phyloP scores from a whole-genome alignment of 192 early-diverging fungal genomes.

The Umbelopsis vinacea region DNA sequence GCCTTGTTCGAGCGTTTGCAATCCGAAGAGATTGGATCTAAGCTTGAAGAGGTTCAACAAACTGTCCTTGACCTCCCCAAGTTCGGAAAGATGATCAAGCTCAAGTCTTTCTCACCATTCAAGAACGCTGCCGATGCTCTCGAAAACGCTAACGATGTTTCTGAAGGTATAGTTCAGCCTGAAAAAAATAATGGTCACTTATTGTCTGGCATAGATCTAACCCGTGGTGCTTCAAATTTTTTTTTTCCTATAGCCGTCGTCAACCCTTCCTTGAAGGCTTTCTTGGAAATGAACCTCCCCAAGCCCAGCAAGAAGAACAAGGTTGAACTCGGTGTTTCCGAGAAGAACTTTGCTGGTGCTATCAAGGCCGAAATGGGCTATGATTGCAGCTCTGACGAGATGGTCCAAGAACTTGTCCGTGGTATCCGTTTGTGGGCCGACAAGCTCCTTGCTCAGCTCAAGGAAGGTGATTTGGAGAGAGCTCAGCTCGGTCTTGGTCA shows the following conservation, averaged over 20 bases:
- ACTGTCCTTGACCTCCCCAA: slow-evolving; percentile 82
- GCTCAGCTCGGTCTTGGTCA: slow-evolving; percentile 98
- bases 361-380: slow-evolving; percentile 79
- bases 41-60: slow-evolving; percentile 87
- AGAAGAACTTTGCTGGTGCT: slow-evolving; percentile 79
- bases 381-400: slow-evolving; percentile 82
- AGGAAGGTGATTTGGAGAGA: slow-evolving; percentile 89
- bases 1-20: slow-evolving; percentile 93
- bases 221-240: background rate
- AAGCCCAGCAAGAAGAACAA: slow-evolving; percentile 76
- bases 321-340: slow-evolving; percentile 84
- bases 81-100: slow-evolving; percentile 89
- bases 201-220: background rate
- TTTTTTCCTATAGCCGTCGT: slow-evolving; percentile 67
- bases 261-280: slow-evolving; percentile 86
- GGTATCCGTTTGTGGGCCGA: slow-evolving; percentile 92
- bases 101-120: slow-evolving; percentile 97
- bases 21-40: slow-evolving; percentile 94
- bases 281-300: slow-evolving; percentile 94
- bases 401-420: slow-evolving; percentile 89
- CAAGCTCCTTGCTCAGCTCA: slow-evolving; percentile 86
- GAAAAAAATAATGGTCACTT: background rate
- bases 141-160: slow-evolving; percentile 98
- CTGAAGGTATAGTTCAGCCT: slow-evolving; percentile 74
- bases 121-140: slow-evolving; percentile 96